Percentiles rank a stretch among this genome's conserved stretches.
phyloP scores from a whole-genome alignment of 257 asterid genomes.

The Forsythia viridissima region DNA sequence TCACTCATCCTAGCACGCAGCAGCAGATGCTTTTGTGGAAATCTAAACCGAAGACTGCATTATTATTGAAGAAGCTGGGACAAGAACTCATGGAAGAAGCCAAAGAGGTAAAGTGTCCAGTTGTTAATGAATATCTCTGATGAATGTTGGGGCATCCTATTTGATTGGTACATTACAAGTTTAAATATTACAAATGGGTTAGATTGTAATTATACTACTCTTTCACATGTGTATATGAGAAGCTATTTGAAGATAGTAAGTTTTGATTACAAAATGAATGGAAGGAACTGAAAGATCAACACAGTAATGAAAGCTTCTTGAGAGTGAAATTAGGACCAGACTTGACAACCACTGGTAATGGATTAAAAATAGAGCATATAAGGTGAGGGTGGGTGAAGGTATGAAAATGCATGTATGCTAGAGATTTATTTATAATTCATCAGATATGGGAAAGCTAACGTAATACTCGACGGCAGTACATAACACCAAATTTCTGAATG shows the following conservation, averaged over 20 bases:
- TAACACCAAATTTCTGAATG: neutral
- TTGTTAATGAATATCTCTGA: constrained; percentile 11
- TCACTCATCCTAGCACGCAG: constrained; percentile 97
- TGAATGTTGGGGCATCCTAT: constrained; percentile 4
- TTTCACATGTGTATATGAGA: neutral
- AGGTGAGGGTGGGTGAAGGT: neutral
- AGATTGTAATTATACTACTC: constrained; percentile 7
- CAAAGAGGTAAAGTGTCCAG: constrained; percentile 62
- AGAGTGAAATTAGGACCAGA: neutral
- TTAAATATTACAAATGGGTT: constrained; percentile 16
- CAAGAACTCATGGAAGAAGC: constrained; percentile 97
- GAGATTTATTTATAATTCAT: neutral
- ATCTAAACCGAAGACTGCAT: constrained; percentile 88
- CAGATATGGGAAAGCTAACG: neutral
- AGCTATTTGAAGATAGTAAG: neutral
- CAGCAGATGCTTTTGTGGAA: constrained; percentile 99
- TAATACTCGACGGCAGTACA: neutral
- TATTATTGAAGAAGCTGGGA: constrained; percentile 91
- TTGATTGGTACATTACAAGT: constrained; percentile 16
- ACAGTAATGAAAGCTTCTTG: neutral
- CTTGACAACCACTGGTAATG: neutral
- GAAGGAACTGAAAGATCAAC: neutral
- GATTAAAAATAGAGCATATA: neutral
- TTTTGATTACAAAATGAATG: constrained; percentile 1
- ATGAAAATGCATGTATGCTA: neutral